A percentile compares a stretch with the other conserved stretches of the same genome.
These are phyloP conservation scores for Pythium periplocum DNA, from an alignment of 352 stramenopile species.

Conservation along the genomic window DNA sequence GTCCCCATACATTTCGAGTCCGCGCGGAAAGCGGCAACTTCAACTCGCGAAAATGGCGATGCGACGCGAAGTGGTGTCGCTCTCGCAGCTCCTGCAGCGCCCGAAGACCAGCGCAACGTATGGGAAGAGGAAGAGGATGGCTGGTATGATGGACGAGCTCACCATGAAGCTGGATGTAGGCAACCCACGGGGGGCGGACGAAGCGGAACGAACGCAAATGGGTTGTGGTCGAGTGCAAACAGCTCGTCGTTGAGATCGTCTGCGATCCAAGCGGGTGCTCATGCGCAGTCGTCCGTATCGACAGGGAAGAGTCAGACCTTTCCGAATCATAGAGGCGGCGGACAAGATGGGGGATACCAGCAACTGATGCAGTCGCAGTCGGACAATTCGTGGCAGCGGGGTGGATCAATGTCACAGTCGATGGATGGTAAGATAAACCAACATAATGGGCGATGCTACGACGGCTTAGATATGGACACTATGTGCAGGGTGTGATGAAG, in stretches of 20 bases:
- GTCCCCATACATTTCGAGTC: not conserved
- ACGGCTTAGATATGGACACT: not conserved
- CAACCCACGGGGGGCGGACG: not conserved
- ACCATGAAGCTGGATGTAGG: not conserved
- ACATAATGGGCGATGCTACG: not conserved
- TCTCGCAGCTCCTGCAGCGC: slow-evolving; percentile 67
- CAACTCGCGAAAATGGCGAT: slow-evolving; percentile 42
- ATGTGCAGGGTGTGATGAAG: not conserved
- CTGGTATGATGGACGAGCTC: slow-evolving; percentile 5
- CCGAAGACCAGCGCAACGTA: slow-evolving; percentile 20
- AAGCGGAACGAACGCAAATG: no score
- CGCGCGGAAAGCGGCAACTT: slow-evolving; percentile 10
- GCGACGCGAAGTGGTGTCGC: slow-evolving; percentile 60
- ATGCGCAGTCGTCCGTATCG: not conserved
- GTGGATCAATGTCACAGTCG: not conserved
- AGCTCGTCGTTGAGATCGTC: not conserved
- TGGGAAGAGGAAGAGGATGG: not conserved
- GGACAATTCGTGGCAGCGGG: not conserved
- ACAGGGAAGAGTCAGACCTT: no score
- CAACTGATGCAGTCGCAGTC: not conserved
- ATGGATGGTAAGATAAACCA: not conserved
- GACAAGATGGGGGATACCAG: not conserved
- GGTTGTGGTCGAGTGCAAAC: not conserved
- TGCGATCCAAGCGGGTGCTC: not conserved
- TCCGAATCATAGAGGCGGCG: not conserved